Conservation (phyloP, 805 yeast species). For the Candida khao-thaluensis region DNA sequence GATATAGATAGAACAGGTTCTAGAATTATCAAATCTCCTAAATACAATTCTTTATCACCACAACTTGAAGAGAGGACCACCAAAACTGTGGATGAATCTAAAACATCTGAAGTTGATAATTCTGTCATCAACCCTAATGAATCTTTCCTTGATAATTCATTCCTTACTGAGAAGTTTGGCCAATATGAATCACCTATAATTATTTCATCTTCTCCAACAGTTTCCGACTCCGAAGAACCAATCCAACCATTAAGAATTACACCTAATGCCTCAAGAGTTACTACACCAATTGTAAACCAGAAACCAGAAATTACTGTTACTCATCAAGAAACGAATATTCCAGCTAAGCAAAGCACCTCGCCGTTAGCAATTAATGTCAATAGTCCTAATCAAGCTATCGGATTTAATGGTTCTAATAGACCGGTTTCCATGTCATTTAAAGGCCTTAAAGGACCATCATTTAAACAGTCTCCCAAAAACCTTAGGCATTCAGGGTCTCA, state of each 20-base stretch:
- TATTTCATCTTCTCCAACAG: slow-evolving; percentile 15
- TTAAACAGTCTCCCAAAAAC: slow-evolving; percentile 30
- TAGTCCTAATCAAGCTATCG: slow-evolving; percentile 6
- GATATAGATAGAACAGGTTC: slow-evolving; percentile 10
- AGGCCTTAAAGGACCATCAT: slow-evolving; percentile 61
- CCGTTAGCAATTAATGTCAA: slow-evolving; percentile 9
- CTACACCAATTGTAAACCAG: neutral
- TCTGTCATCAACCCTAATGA: neutral
- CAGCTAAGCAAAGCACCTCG: neutral
- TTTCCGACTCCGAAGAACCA: slow-evolving; percentile 17
- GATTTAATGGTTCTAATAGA: slow-evolving; percentile 15
- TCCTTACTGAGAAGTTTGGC: neutral
- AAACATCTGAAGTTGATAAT: neutral
- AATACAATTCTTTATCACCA: slow-evolving; percentile 1
- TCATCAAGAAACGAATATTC: slow-evolving; percentile 13
- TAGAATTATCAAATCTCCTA: slow-evolving; percentile 1
- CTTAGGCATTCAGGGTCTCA: slow-evolving; percentile 39
- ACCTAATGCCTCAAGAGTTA: neutral
- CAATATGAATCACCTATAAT: slow-evolving; percentile 12
- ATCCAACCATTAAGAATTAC: slow-evolving; percentile 7
- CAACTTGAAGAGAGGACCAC: neutral
- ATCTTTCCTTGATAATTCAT: slow-evolving; percentile 4
- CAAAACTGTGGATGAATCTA: neutral
- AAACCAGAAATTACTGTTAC: slow-evolving; percentile 14
- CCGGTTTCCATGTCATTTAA: slow-evolving; percentile 57